Evolutionary conservation across 164 flowering plant genomes (phyloP).

Genomic region (Berberis vulgaris): DNA sequence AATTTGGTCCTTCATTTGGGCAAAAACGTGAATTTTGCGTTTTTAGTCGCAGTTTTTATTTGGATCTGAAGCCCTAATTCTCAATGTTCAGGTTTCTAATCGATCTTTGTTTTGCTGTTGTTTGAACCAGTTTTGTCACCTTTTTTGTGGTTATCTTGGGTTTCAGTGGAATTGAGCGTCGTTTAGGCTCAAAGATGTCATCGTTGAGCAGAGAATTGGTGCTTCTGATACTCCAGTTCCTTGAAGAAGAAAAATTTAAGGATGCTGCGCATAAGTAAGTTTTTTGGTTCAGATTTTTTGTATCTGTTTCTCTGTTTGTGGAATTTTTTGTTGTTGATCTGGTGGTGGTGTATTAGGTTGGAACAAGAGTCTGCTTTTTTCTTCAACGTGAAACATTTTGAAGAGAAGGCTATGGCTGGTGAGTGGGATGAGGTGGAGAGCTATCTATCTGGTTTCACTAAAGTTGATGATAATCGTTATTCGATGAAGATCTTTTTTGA

Average conservation of each 20-base stretch:
- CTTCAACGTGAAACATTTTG: slow-evolving; percentile 82
- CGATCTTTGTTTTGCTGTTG: too few species aligned
- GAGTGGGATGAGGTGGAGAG: slow-evolving; percentile 93
- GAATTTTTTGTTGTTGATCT: slow-evolving; percentile 1
- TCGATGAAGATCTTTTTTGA: slow-evolving; percentile 89
- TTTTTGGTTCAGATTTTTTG: background rate
- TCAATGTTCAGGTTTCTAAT: too few species aligned
- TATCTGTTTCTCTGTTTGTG: background rate
- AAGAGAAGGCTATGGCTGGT: slow-evolving; percentile 77
- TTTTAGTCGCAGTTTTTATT: too few species aligned
- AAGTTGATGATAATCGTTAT: slow-evolving; percentile 77
- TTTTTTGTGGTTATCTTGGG: background rate
- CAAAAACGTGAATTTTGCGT: too few species aligned
- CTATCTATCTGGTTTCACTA: slow-evolving; percentile 75
- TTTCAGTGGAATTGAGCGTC: background rate
- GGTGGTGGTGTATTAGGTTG: slow-evolving; percentile 32
- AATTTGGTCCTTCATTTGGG: too few species aligned
- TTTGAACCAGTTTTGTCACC: background rate
- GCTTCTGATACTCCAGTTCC: slow-evolving; percentile 86
- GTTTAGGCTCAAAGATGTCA: slow-evolving; percentile 35
- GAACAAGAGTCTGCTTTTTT: slow-evolving; percentile 85
- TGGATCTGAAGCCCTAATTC: too few species aligned
- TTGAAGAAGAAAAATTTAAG: slow-evolving; percentile 86
- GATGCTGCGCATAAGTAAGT: slow-evolving; percentile 77
- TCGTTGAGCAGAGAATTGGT: slow-evolving; percentile 90